Percentiles rank a stretch among this genome's conserved stretches.
These are phyloP conservation scores for Pouteria glomerata DNA, from an alignment of 148 eudicot genomes.

Conservation along the genomic window DNA sequence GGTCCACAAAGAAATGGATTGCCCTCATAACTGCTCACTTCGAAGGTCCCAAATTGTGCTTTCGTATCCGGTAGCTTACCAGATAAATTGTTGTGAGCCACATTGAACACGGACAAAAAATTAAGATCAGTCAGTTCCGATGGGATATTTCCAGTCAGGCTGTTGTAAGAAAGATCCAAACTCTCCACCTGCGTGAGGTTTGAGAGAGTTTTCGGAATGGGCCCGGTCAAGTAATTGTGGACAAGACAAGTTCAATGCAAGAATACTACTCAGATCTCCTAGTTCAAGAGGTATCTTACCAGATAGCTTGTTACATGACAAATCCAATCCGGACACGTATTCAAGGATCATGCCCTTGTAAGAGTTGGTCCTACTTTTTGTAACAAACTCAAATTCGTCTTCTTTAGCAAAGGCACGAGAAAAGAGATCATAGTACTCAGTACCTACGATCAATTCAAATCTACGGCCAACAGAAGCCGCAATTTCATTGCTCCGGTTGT, in stretches of 20 bases:
- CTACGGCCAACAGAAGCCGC: background rate
- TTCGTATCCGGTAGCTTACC: background rate
- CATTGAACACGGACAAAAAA: too few species aligned
- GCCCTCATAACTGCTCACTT: background rate
- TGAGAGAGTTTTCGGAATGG: too few species aligned
- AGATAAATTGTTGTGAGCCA: background rate
- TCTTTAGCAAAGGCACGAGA: too few species aligned
- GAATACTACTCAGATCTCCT: background rate
- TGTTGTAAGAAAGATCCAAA: too few species aligned
- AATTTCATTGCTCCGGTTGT: rapidly evolving
- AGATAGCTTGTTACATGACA: constrained; percentile 4
- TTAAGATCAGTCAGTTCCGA: too few species aligned
- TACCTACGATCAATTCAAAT: background rate
- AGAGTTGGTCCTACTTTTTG: background rate
- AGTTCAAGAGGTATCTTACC: constrained; percentile 4
- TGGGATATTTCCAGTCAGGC: too few species aligned
- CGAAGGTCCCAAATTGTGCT: too few species aligned
- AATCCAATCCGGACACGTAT: constrained; percentile 10
- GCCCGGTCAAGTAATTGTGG: too few species aligned
- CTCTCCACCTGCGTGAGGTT: too few species aligned
- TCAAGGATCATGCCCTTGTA: constrained; percentile 4
- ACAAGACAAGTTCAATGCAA: background rate
- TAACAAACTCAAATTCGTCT: constrained; percentile 5
- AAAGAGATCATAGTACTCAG: background rate
- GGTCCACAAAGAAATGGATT: background rate